phyloP scores from a whole-genome alignment of 1,139 yeast species.

The Candida labiduridarum region DNA sequence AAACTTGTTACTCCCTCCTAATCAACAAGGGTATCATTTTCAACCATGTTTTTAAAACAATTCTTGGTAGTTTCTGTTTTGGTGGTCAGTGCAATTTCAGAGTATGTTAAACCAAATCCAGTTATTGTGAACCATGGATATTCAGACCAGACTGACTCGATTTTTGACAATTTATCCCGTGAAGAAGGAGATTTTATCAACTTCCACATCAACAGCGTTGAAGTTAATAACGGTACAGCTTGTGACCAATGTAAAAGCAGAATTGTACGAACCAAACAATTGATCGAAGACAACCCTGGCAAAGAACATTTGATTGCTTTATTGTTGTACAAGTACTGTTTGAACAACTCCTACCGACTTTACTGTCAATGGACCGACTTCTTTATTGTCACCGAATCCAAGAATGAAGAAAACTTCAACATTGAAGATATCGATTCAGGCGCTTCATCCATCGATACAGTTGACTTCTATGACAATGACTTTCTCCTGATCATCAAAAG shows the following conservation, averaged over 20 bases:
- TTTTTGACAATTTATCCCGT: conserved; percentile 27
- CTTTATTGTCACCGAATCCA: conserved; percentile 38
- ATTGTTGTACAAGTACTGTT: conserved; percentile 38
- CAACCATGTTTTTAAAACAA: not conserved
- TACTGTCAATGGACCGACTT: conserved; percentile 38
- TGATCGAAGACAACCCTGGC: conserved; percentile 34
- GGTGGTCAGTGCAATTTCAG: conserved; percentile 16
- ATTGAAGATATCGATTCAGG: conserved; percentile 25
- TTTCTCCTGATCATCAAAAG: conserved; percentile 38
- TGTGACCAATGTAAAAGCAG: conserved; percentile 42
- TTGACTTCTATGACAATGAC: conserved; percentile 43
- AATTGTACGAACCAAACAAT: conserved; percentile 30
- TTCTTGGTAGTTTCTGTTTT: not conserved
- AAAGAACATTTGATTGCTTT: conserved; percentile 39
- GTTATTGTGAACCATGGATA: conserved; percentile 19
- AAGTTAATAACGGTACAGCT: conserved; percentile 28
- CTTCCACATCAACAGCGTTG: conserved; percentile 26
- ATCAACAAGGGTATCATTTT: not conserved
- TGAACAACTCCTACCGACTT: conserved; percentile 28
- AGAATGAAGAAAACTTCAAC: conserved; percentile 20
- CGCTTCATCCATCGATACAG: conserved; percentile 21
- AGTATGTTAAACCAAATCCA: conserved; percentile 17
- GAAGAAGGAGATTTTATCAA: conserved; percentile 34
- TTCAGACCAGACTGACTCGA: conserved; percentile 25
- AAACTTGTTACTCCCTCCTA: not conserved